Base-by-base conservation (phyloP, 257 asterid species). In the Solanum phureja region DNA sequence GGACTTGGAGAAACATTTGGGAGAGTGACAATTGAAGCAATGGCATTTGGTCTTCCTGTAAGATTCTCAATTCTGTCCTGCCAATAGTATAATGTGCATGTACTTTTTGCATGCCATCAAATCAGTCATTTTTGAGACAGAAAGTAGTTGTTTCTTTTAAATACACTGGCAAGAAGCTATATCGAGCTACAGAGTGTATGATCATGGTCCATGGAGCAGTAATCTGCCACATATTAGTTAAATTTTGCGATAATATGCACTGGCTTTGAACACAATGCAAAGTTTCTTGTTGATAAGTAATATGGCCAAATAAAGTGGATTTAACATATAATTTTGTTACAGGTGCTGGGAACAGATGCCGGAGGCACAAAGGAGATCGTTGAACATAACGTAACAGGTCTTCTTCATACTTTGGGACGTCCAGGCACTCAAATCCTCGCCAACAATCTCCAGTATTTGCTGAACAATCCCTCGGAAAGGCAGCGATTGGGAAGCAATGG, bases 41-140 rank as follows among this genome's bases (percentile, higher is more conserved):
- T 97, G 99, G 95, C 99, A 90, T 97, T 97, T 85, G 99, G 99
- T 91, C 98, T 96, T 89, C 99, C 99, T 11, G 99, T 97, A 95
- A 24, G 96, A 9, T 87, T 40, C 76, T 82, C 27, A 34, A 42
- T 85, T 86, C 87, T 29, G 64, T 87, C 86, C 84, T 87, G 56
- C 37, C 88, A 46, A 74, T 37, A 7, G 35, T 56, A 11, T 72
- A 29, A 24, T 79, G n/a, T 56, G 68, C 84, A 24, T 42, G 84
- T 77, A 42, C 38, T 79, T 33, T 33, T 31, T 44, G 64, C 42
- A 16, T 79, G 66, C 40, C 27, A 8, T 4, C 16, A 16, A 46
- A 46, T 37, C 40, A 44, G 85, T 81, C 42, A 8, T 81, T 0
- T 81, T 46, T 46, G 85, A 29, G 35, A 40, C n/a, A 77, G 33